Base-by-base conservation (phyloP, 169 alveolate genomes). In the Plasmodium chabaudi region DNA sequence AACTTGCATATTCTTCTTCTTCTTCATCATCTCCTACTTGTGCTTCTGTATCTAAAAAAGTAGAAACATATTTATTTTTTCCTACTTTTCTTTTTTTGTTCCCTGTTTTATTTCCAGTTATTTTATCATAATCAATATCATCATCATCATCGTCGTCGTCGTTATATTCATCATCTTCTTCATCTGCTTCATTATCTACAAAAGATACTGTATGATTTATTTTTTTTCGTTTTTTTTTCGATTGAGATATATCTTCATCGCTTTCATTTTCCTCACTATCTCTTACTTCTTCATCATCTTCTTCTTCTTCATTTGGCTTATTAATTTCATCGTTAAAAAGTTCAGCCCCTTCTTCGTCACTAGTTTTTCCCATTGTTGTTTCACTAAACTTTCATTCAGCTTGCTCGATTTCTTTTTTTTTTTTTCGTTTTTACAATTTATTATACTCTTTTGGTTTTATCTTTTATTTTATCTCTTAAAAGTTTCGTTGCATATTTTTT, bases 21-120 rank as follows among this genome's bases (percentile, higher is more conserved):
- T 95, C 92, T 19, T 72, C 71, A n/a, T 53, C 70, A 65, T 87
- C 93, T 55, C 96, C 88, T 34, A 95, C 97, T 74, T 94, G 95
- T 23, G 97, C 97, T 72, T 95, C 97, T 13, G 96, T 95, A 91
- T 95, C 97, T 46, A 95, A 64, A 60, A 94, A 95, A 39, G 97
- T 96, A 15, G 96, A 94, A 10, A 94, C 88, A 55, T 86, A 92
- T 49, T 88, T 88, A 27, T 91, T 67, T 27, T 69, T 72, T n/a
- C 70, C 71, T 23, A 57, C 13, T 57, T 46, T 64, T 12, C 88
- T 65, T 21, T 42, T 57, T 70, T 19, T 77, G n/a, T 15, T 34
- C 61, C 34, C 46, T 69, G 23, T 67, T 59, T 21, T 69, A 61
- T 17, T 60, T 13, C 46, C 72, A 10, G 21, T 63, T 1, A 6